Evolutionary conservation across 2,329 filamentous ascomycete species (phyloP).

Genomic region (Diaporthe sp.): DNA sequence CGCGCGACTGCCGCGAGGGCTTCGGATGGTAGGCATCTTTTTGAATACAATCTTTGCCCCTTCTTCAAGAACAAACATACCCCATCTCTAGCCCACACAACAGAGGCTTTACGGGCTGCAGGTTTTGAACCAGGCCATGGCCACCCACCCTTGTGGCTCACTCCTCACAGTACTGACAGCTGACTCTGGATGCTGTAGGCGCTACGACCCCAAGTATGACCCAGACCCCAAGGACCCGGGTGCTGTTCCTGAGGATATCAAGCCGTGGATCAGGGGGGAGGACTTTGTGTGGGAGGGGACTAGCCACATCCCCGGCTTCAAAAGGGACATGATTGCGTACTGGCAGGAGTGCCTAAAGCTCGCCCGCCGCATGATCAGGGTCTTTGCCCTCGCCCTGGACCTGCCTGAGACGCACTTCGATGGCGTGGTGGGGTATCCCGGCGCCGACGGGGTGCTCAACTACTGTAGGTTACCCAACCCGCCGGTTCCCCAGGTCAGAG

Average conservation of each 20-base stretch:
- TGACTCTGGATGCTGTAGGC: too few relatives aligned
- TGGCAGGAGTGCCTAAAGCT: slow-evolving; percentile 40
- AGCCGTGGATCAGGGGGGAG: slow-evolving; percentile 33
- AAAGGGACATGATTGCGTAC: slow-evolving; percentile 38
- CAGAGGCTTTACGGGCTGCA: too few relatives aligned
- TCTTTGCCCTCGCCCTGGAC: slow-evolving; percentile 40
- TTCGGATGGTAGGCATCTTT: too few relatives aligned
- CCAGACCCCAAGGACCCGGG: slow-evolving; percentile 50
- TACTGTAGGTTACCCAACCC: slow-evolving; percentile 43
- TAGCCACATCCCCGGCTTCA: slow-evolving; percentile 38
- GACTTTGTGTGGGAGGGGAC: slow-evolving; percentile 41
- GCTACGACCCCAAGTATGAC: slow-evolving; percentile 55
- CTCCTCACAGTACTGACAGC: too few relatives aligned
- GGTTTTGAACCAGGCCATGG: too few relatives aligned
- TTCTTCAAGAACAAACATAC: too few relatives aligned
- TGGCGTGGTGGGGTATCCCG: slow-evolving; percentile 36
- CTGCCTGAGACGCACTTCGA: slow-evolving; percentile 39
- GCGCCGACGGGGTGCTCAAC: slow-evolving; percentile 38
- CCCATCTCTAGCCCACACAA: too few relatives aligned
- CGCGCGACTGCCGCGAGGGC: slow-evolving; percentile 43
- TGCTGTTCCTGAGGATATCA: slow-evolving; percentile 21
- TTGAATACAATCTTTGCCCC: too few relatives aligned
- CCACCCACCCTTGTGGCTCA: too few relatives aligned
- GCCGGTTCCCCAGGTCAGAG: too few relatives aligned
- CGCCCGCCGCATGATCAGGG: slow-evolving; percentile 39